Evolutionary conservation across 1,139 yeast genomes (phyloP).

Genomic region (Spathaspora sp.): DNA sequence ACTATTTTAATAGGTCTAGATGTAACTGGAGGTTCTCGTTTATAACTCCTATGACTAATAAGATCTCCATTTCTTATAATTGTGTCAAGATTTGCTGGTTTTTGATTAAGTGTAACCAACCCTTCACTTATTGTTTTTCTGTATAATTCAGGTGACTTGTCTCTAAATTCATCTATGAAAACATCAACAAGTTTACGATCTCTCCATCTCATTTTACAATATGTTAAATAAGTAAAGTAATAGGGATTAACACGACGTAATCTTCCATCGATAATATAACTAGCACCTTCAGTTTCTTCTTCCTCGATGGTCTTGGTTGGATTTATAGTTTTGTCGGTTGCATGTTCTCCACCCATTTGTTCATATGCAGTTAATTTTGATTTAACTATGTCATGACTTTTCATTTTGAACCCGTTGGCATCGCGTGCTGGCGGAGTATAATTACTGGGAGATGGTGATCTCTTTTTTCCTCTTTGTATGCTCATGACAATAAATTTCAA

Average conservation of each 20-base stretch:
- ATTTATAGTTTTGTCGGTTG: constrained; percentile 24
- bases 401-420: constrained; percentile 48
- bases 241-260: constrained; percentile 81
- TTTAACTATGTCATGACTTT: constrained; percentile 47
- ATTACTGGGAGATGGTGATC: constrained; percentile 5
- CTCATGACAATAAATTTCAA: not conserved
- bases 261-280: constrained; percentile 54
- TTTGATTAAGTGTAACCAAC: constrained; percentile 67
- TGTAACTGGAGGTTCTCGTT: constrained; percentile 90
- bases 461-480: not conserved
- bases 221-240: constrained; percentile 84
- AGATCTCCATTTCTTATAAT: constrained; percentile 80
- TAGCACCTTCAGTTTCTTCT: constrained; percentile 55
- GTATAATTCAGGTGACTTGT: constrained; percentile 71
- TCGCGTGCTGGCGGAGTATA: constrained; percentile 35
- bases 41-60: constrained; percentile 77
- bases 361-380: constrained; percentile 39
- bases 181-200: constrained; percentile 76
- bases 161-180: constrained; percentile 82
- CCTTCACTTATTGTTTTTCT: constrained; percentile 67
- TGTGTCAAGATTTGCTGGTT: constrained; percentile 63
- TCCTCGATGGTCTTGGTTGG: constrained; percentile 49
- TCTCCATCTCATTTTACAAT: constrained; percentile 91
- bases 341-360: constrained; percentile 35
- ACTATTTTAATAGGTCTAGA: constrained; percentile 71